Percentiles rank a stretch among this genome's conserved stretches.
Conservation (phyloP, 75 land plant genomes). For the Gnetum montanum region DNA sequence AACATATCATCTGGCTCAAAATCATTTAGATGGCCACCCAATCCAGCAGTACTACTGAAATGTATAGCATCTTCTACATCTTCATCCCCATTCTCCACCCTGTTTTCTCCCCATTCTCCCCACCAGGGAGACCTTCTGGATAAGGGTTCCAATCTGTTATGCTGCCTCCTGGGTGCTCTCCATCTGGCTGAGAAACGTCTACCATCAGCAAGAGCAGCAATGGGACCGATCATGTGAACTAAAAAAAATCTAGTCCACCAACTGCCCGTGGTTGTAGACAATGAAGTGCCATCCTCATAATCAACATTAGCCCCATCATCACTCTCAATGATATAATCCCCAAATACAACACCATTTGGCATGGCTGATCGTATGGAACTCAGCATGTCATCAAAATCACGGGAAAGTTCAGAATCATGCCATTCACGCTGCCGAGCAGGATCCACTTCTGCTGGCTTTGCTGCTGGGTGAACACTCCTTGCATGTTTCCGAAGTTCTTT, state of each 20-base stretch:
- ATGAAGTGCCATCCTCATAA: slow-evolving; percentile 14
- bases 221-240: slow-evolving; percentile 55
- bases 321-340: slow-evolving; percentile 70
- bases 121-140: neutral
- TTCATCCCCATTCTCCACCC: neutral
- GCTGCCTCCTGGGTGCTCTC: neutral
- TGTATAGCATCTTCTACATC: neutral
- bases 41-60: neutral
- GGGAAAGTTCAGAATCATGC: slow-evolving; percentile 47
- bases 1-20: neutral
- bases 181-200: slow-evolving; percentile 1
- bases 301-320: slow-evolving; percentile 27
- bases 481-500: slow-evolving; percentile 64
- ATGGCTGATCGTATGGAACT: slow-evolving; percentile 67
- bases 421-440: slow-evolving; percentile 65
- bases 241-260: slow-evolving; percentile 58
- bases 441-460: slow-evolving; percentile 59
- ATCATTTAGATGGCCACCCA: neutral
- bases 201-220: slow-evolving; percentile 1
- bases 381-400: slow-evolving; percentile 54
- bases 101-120: neutral
- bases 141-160: neutral
- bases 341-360: slow-evolving; percentile 63
- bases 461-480: slow-evolving; percentile 49
- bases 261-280: slow-evolving; percentile 16